Base-by-base conservation (phyloP, 2,329 filamentous ascomycete genomes). In the Rutstroemia sp. region DNA sequence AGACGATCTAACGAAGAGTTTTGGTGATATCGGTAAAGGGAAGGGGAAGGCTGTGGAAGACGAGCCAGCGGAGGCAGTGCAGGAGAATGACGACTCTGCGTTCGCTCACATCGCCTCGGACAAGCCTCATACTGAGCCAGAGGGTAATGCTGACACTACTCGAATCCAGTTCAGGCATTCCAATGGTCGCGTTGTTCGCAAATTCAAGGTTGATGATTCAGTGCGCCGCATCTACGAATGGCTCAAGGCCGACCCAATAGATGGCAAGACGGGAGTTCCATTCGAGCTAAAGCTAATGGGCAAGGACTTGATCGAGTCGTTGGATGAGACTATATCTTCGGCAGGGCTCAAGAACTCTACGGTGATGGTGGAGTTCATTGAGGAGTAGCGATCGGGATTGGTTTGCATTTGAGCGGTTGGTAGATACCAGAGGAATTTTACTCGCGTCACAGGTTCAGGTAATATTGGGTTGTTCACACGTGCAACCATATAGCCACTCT, bases 241-340 rank as follows among this genome's bases (percentile, higher is more conserved):
- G 90, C 83, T 99, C 62, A 99, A 97, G 75, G 87, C 92, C 0
- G 84, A 87, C 58, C 89, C 91, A 1, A 72, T 95, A 49, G 87
- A 92, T 63, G 90, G 87, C 65, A 92, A 90, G 71, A 80, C 82
- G 30, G 89, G 87, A 0, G 72, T 87, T 12, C 80, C 83, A 60
- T 99, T 99, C 72, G 92, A 97, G 70, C 79, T 99, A 62, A 91
- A 94, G 70, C 82, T 82, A 60, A 87, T 95, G 83, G 89, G 91
- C 48, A 87, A 86, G 68, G 94, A 99, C 66, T 73, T 99, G 58
- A 87, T 96, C 44, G 84, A 87, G 17, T 74, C 78, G 54, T 75
- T 96, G 49, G 86, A 91, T 48, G 74, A 79, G 61, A 89, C 84
- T 0, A 88, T 99, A 58, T 83, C 83, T 63, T 86, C 90, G 67